phyloP scores from a whole-genome alignment of 2,329 filamentous ascomycete genomes.

The Cladosporium austrohemisphaericum region DNA sequence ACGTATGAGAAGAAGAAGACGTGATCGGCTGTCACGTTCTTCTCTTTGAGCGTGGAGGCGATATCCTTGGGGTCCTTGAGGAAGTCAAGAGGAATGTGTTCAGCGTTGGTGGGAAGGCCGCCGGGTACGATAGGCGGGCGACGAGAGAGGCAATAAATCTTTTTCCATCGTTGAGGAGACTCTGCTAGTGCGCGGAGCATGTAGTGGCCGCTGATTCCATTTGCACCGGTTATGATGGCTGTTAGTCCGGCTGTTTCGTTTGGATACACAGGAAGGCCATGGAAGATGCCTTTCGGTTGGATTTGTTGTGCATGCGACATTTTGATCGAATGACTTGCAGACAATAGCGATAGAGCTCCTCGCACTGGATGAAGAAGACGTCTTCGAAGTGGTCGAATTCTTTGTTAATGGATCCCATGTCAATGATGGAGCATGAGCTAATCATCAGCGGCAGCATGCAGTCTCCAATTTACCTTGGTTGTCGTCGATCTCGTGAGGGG shows the following conservation, averaged over 20 bases:
- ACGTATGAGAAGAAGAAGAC: slow-evolving; percentile 55
- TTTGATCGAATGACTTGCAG: no score
- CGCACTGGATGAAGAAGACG: no score
- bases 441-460: background rate
- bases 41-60: slow-evolving; percentile 33
- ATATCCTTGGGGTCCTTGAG: slow-evolving; percentile 37
- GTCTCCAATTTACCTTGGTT: slow-evolving; percentile 1
- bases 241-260: slow-evolving; percentile 42
- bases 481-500: slow-evolving; percentile 2
- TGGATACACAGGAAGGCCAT: slow-evolving; percentile 48
- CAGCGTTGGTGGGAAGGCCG: slow-evolving; percentile 25
- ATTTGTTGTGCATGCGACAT: slow-evolving; percentile 20
- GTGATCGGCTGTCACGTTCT: slow-evolving; percentile 39
- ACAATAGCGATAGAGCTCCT: no score
- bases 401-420: background rate
- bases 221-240: slow-evolving; percentile 53
- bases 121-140: slow-evolving; percentile 39
- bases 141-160: slow-evolving; percentile 50
- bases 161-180: slow-evolving; percentile 48
- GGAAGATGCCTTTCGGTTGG: slow-evolving; percentile 45
- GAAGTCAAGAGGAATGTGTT: slow-evolving; percentile 37
- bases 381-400: background rate
- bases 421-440: no score
- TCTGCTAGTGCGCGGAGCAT: slow-evolving; percentile 48
- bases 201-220: slow-evolving; percentile 52